These are phyloP conservation scores for Alopecurus myosuroides DNA, from an alignment of 176 grass and related monocot genomes.

Conservation along the genomic window DNA sequence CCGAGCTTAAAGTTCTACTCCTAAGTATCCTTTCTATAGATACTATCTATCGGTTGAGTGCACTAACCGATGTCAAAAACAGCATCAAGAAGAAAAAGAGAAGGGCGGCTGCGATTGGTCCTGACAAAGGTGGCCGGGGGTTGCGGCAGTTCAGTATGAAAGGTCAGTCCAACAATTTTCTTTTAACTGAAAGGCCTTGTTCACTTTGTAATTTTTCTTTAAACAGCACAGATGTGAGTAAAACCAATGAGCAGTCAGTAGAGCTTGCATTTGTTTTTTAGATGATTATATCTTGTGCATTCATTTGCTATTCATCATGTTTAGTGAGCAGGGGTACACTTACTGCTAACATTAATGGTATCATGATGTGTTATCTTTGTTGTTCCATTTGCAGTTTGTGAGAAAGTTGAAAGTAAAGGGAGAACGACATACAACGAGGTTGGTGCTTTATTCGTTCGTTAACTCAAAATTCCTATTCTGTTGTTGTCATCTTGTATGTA, in stretches of 20 bases:
- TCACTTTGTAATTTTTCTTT: neutral
- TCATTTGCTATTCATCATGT: neutral
- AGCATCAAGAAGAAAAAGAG: slow-evolving; percentile 94
- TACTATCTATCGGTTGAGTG: slow-evolving; percentile 1
- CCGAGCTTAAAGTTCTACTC: neutral
- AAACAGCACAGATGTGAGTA: neutral
- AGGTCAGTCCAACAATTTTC: slow-evolving; percentile 31
- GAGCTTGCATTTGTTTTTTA: neutral
- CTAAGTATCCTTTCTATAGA: neutral
- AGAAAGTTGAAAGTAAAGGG: slow-evolving; percentile 99
- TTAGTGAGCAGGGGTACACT: neutral
- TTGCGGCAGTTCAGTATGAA: slow-evolving; percentile 96
- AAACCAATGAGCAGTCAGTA: neutral
- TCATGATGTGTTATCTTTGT: slow-evolving; percentile 9
- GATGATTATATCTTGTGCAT: neutral
- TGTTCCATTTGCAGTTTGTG: slow-evolving; percentile 68
- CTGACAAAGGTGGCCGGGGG: slow-evolving; percentile 89
- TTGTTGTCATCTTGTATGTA: neutral
- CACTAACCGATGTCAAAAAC: slow-evolving; percentile 10
- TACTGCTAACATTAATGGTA: neutral
- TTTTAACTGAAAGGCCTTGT: neutral
- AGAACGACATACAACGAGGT: slow-evolving; percentile 99
- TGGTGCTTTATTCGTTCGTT: slow-evolving; percentile 1
- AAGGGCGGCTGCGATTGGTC: slow-evolving; percentile 57
- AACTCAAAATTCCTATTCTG: neutral